Base-by-base conservation (phyloP, 495 filamentous ascomycete species). In the Filosporella fistucella region DNA sequence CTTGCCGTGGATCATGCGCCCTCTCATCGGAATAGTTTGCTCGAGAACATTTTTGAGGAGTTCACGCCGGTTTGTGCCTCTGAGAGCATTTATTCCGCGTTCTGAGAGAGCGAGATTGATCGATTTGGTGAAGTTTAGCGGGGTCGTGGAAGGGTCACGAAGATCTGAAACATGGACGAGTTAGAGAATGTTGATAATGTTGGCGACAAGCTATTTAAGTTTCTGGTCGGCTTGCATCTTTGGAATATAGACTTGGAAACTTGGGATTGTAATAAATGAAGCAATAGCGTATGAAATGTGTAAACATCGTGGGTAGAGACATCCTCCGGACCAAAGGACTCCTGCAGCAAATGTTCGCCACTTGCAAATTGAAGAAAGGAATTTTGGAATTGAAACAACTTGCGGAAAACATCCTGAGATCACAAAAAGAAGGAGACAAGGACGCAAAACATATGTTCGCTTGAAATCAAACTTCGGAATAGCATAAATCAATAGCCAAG, bases 71-170 rank as follows among this genome's bases (percentile, higher is more conserved):
- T 76, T 67, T 1, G 87, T 78, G 50, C 85, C 67, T 20, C 76
- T 74, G 68, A 97, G 82, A 25, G 91, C 83, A 58, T 87, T 88
- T 60, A 96, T 86, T n/a, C 93, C 93, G 25, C 93, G 83, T 63
- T 96, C 89, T 0, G 93, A 96, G 10, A 99, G 68, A 14, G 93
- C 90, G 16, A 99, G 71, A 59, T 97, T 99, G 72, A 99, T 99
- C 12, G 94, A 97, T 64, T 88, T 95, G 34, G 90, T 94, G 64
- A 97, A 96, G 60, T 97, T 96, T 43, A 96, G 73, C 0, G 93
- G 91, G 10, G 82, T 82, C 0, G 89, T 96, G 8, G 78, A 76
- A 4, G 86, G 82, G 56, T 91, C 78, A 24, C 94, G 84, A 35
- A 96, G 82, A 72, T 96, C 93, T 95, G 58, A 22, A 20, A 28